Base-by-base conservation (phyloP, 345 rosid genomes). In the Euphorbia lathyris region DNA sequence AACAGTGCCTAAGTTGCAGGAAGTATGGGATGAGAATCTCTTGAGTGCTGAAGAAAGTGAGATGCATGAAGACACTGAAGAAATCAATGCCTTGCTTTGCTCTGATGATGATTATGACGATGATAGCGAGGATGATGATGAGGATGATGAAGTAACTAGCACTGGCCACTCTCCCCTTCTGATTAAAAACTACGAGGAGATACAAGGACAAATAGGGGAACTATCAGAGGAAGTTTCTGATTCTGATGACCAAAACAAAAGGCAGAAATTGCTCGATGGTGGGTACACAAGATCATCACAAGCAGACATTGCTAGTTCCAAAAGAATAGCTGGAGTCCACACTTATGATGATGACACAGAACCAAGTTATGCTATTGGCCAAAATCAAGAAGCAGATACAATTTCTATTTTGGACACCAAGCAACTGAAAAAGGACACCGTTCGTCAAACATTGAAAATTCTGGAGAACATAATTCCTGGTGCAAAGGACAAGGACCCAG, bases 171-270 rank as follows among this genome's bases (percentile, higher is more conserved):
- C 72, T n/a, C 77, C 77, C 23, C 12, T 40, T 29, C 25, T 27
- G 60, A 26, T 67, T 59, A 63, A 36, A 58, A 58, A 60, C 51
- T n/a, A 36, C 52, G 61, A 23, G 30, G 63, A 32, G 30, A 67
- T 13, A 26, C 67, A 26, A 73, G 71, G 34, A 16, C 63, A 60
- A 40, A 61, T 38, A n/a, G 72, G 53, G 29, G 72, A 26, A 50
- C 67, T 61, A 62, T 51, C 73, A 34, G 88, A 85, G 84, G 91
- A 81, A 77, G 84, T 81, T 65, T 79, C 76, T 70, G 83, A 86
- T 80, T 78, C 81, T 75, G 74, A 78, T 74, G 69, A 83, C 72
- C 90, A 86, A 67, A 78, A 71, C 76, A 93, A 85, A 82, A 89
- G 77, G 67, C 77, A 25, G 42, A 73, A 73, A 60, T 60, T 66